Evolutionary conservation across 2,329 filamentous ascomycete species (phyloP).

Genomic region (Apiospora rasikravindrae): DNA sequence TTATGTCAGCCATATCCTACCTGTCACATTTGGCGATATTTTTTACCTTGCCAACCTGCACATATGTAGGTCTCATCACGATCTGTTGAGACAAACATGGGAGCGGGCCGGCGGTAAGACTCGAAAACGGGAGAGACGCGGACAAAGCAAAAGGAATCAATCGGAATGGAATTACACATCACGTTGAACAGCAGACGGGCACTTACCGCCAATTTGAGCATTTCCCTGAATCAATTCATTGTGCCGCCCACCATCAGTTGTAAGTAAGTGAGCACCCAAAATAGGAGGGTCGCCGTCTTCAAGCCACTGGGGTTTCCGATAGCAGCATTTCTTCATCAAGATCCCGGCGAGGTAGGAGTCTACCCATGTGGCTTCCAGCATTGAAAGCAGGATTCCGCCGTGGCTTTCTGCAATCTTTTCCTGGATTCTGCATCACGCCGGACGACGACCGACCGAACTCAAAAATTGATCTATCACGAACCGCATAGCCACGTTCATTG

Average conservation of each 20-base stretch:
- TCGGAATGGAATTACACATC: neutral
- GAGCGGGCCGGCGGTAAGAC: neutral
- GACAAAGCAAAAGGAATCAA: neutral
- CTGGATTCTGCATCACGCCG: neutral
- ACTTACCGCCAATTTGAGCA: neutral
- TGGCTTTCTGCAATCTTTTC: neutral
- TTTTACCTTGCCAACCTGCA: neutral
- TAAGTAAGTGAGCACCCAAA: neutral
- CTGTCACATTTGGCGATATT: neutral
- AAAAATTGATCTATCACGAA: neutral
- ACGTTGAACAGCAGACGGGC: neutral
- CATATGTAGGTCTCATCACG: neutral
- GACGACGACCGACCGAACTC: neutral
- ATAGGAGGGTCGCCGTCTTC: neutral
- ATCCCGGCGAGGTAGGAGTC: neutral
- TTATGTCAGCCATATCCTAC: neutral
- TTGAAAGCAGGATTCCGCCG: neutral
- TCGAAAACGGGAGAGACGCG: neutral
- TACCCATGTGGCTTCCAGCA: neutral
- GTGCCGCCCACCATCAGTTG: neutral
- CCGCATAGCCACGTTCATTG: neutral
- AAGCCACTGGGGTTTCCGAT: neutral
- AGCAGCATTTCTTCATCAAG: neutral
- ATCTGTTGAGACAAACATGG: conserved; percentile 3
- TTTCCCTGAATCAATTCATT: neutral